phyloP scores from a whole-genome alignment of 2,329 filamentous ascomycete species.

The Fusarium multiceps region DNA sequence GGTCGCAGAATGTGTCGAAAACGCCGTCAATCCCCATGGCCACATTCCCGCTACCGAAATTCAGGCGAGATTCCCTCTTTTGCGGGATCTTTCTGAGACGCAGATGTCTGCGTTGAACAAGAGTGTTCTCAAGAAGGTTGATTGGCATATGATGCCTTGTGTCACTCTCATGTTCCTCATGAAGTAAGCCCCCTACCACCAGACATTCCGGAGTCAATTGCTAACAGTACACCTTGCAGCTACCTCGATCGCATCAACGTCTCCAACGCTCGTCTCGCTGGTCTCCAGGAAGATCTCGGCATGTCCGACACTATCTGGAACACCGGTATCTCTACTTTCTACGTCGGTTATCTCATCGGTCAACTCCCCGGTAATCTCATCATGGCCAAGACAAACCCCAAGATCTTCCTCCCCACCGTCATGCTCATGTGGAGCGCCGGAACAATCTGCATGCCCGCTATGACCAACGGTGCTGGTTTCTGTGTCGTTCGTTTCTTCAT shows the following conservation, averaged over 20 bases:
- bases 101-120: constrained; percentile 46
- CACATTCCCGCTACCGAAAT: constrained; percentile 39
- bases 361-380: constrained; percentile 61
- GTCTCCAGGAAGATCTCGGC: constrained; percentile 52
- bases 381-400: constrained; percentile 55
- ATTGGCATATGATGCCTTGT: constrained; percentile 45
- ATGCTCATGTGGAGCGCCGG: constrained; percentile 58
- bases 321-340: constrained; percentile 57
- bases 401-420: constrained; percentile 52
- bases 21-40: neutral
- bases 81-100: constrained; percentile 34
- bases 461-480: constrained; percentile 47
- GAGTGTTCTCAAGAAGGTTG: constrained; percentile 46
- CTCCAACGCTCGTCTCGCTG: constrained; percentile 56
- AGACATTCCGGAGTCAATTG: neutral
- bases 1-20: constrained; percentile 16
- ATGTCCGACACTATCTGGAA: constrained; percentile 54
- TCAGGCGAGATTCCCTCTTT: constrained; percentile 40
- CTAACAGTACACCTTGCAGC: constrained; percentile 44
- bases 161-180: constrained; percentile 28
- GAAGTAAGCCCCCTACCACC: constrained; percentile 10
- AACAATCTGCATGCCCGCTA: constrained; percentile 57
- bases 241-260: constrained; percentile 65
- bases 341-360: constrained; percentile 59
- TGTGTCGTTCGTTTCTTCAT: constrained; percentile 49